Conservation (phyloP, 1,284 basidiomycete genomes). For the Neolentinus lepideus region DNA sequence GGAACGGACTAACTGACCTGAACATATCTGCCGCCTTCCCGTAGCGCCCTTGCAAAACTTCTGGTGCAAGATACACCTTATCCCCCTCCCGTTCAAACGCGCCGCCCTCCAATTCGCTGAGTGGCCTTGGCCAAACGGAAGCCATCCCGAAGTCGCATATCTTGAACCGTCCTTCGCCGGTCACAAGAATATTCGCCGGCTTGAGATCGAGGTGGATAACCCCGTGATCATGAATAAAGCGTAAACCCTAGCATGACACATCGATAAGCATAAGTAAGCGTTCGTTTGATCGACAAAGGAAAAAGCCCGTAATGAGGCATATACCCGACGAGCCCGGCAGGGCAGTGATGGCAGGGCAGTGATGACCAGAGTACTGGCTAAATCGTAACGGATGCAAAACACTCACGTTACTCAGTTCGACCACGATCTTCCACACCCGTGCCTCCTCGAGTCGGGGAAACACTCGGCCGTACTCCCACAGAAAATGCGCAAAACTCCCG, state of each 20-base stretch:
- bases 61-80: slow-evolving; percentile 96
- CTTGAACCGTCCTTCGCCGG: slow-evolving; percentile 85
- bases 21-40: slow-evolving; percentile 95
- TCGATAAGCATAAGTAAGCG: not conserved
- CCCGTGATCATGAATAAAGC: slow-evolving; percentile 83
- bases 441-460: slow-evolving; percentile 89
- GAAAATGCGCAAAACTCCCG: slow-evolving; percentile 88
- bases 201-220: slow-evolving; percentile 98
- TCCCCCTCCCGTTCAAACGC: slow-evolving; percentile 92
- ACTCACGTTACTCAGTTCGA: slow-evolving; percentile 84
- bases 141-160: slow-evolving; percentile 99
- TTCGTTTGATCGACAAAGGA: not conserved
- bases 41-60: slow-evolving; percentile 89
- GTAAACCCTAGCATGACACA: slow-evolving; percentile 55
- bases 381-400: too few relatives aligned
- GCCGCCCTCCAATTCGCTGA: slow-evolving; percentile 35
- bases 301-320: not conserved
- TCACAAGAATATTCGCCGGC: slow-evolving; percentile 96
- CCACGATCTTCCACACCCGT: slow-evolving; percentile 94
- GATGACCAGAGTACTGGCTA: too few relatives aligned
- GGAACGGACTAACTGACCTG: slow-evolving; percentile 53
- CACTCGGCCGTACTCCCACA: slow-evolving; percentile 86
- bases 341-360: slow-evolving; percentile 9
- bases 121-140: slow-evolving; percentile 69
- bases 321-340: not conserved